Evolutionary conservation across 1,139 yeast species (phyloP), one percentile per base, ranked within the genome.

Genomic region (Pneumocystis jirovecii): DNA sequence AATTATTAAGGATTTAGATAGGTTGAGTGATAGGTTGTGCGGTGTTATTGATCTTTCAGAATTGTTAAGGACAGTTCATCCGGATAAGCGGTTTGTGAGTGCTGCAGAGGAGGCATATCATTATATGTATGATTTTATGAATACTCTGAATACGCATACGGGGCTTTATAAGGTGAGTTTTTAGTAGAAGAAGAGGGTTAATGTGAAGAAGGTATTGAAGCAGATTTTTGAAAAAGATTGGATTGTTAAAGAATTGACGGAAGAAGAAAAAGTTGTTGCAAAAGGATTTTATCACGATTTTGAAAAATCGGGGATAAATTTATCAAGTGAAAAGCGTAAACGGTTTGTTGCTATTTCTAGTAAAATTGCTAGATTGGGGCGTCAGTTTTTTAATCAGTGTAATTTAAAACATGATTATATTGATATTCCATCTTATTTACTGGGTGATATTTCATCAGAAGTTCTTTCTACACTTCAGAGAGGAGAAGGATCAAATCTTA

Each of bases 11-110:
- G 84, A 85, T 65, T 76, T 93, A 68, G 99, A 93, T 74, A 84
- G 90, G 70, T 77, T 95, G 61, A 87, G 96, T 71, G 98, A 93
- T 74, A 82, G 87, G 29, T 76, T 93, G 61, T 93, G 99, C 74
- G 83, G 96, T 68, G 97, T 89, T 8, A 91, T 93, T 61, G 99
- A 93, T 74, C 83, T 91, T 65, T 95, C 96, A 37, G 98, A 93
- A 70, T 93, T 93, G 75, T 84, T 95, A 37, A 79, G 98, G 65
- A 91, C 90, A 63, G 69, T 67, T 31, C 97, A 93, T 74, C 97
- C 97, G 0, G 82, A 85, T 69, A 78, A 79, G 64, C 76, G 79
- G 60, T 89, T 89, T 81, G 81, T 86, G 3, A 80, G 80, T 63
- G 95, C 93, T 1, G 96, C 98, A 0, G 96, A 93, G 72, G 81